Conservation (phyloP, 2,329 filamentous ascomycete species). For the Mycosphaerella sp. region DNA sequence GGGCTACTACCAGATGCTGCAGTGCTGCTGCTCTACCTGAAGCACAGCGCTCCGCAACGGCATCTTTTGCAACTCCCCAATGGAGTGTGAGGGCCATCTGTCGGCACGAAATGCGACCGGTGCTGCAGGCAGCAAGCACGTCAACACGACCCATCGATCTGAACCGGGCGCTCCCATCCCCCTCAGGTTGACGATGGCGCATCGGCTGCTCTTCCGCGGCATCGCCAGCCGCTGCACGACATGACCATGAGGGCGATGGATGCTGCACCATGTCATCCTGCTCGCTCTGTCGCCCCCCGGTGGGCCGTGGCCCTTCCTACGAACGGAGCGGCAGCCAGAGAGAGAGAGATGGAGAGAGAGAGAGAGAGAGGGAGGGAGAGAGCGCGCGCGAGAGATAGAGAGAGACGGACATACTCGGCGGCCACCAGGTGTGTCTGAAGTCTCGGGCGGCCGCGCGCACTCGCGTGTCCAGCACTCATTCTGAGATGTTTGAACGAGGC, state of each 20-base stretch:
- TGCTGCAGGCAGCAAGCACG: not conserved
- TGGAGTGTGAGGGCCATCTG: not conserved
- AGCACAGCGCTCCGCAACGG: not conserved
- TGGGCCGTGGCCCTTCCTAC: no score
- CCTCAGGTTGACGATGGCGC: conserved; percentile 9
- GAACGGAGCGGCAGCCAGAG: not conserved
- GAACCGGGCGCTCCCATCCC: not conserved
- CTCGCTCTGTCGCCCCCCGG: not conserved
- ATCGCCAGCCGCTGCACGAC: conserved; percentile 11
- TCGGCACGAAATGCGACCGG: not conserved
- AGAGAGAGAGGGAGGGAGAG: no score
- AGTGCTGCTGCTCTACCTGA: not conserved
- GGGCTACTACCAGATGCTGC: no score
- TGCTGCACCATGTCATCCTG: not conserved
- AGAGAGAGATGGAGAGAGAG: no score
- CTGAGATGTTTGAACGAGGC: not conserved
- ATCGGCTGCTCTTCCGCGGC: conserved; percentile 10
- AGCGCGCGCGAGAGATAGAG: no score
- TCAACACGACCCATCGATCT: conserved; percentile 4
- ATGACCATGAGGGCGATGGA: conserved; percentile 1
- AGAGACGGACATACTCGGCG: conserved; percentile 12
- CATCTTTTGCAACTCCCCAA: conserved; percentile 4
- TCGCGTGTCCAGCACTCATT: not conserved
- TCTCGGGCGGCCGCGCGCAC: not conserved
- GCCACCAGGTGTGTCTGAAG: not conserved